Evolutionary conservation across 192 early-diverging fungal species (phyloP), one percentile per base, ranked within the genome.

Genomic region (Endogone sp.): DNA sequence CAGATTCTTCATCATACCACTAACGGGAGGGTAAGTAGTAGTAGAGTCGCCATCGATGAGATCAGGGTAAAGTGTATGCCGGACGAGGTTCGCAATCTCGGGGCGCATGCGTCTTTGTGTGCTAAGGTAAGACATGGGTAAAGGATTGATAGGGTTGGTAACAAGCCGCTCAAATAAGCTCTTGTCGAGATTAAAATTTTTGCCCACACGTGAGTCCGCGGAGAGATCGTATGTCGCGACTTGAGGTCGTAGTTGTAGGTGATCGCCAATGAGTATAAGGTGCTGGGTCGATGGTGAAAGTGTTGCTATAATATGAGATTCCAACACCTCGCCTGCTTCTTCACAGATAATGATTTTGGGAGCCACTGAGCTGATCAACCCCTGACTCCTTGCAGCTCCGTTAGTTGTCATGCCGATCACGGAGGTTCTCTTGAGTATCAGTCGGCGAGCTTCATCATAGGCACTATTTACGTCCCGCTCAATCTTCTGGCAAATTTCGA

Each of bases 341-440:
- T 87, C 85, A 2, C 82, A 74, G n/a, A 87, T 78, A 63, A 87
- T 78, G 20, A 87, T 67, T 37, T 70, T 76, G 29, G 85, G 81
- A 32, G 63, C 70, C 20, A 87, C 65, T 31, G 67, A 63, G 29
- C 9, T 64, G 21, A 88, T 63, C 23, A 84, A 63, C 3, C 63
- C 66, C 61, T 85, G 77, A 44, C 62, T 55, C 61, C 82, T 85
- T 25, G 88, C 88, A 4, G 86, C 84, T 13, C 86, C 88, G 16
- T 72, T 81, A 24, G 88, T 89, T 2, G 88, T 89, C 71, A 85
- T 81, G 2, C 84, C 88, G 22, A 89, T 77, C 9, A 89, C 81
- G 8, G 76, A 56, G 31, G 64, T 55, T 6, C 68, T 28, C 26
- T 67, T 60, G 1, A 83, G 69, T 55, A 79, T 68, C 22, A 49